phyloP scores from a whole-genome alignment of 2,329 filamentous ascomycete genomes.

The Curvularia spicifera region DNA sequence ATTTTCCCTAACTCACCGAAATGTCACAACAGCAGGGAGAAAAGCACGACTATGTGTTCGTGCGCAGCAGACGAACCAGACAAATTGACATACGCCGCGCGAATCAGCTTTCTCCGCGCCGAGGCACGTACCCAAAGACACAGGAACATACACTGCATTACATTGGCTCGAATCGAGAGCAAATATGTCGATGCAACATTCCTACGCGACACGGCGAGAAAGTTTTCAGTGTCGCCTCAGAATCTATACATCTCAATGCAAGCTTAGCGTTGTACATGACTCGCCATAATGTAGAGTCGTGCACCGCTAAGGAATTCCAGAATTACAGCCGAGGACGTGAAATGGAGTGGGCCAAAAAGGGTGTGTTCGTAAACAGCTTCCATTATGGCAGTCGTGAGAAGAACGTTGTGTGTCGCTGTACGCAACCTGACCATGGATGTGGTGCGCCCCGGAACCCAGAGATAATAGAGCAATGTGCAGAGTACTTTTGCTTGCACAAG shows the following conservation, averaged over 20 bases:
- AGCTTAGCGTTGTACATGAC: slow-evolving; percentile 21
- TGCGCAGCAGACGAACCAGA: not conserved
- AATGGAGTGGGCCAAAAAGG: slow-evolving; percentile 7
- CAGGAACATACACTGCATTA: slow-evolving; percentile 14
- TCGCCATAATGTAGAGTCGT: slow-evolving; percentile 9
- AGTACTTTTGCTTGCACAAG: slow-evolving; percentile 17
- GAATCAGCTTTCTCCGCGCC: not conserved
- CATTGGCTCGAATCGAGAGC: not conserved
- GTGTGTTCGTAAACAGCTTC: slow-evolving; percentile 14
- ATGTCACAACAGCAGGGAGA: not conserved
- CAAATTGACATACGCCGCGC: slow-evolving; percentile 10
- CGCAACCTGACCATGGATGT: not conserved
- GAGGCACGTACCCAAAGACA: not conserved
- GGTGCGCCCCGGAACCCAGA: slow-evolving; percentile 14
- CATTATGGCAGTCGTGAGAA: slow-evolving; percentile 24
- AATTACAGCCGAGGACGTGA: slow-evolving; percentile 2
- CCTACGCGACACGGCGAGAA: slow-evolving; percentile 7
- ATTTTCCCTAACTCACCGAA: not conserved
- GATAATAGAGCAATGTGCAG: slow-evolving; percentile 23
- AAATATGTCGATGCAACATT: slow-evolving; percentile 14
- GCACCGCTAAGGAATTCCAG: slow-evolving; percentile 4
- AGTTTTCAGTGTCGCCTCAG: not conserved
- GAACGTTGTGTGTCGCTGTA: slow-evolving; percentile 26
- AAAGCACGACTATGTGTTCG: not conserved
- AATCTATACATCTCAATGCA: slow-evolving; percentile 11